These are phyloP conservation scores for Gypsophila paniculata DNA, from an alignment of 179 eudicot genomes.

Conservation along the genomic window DNA sequence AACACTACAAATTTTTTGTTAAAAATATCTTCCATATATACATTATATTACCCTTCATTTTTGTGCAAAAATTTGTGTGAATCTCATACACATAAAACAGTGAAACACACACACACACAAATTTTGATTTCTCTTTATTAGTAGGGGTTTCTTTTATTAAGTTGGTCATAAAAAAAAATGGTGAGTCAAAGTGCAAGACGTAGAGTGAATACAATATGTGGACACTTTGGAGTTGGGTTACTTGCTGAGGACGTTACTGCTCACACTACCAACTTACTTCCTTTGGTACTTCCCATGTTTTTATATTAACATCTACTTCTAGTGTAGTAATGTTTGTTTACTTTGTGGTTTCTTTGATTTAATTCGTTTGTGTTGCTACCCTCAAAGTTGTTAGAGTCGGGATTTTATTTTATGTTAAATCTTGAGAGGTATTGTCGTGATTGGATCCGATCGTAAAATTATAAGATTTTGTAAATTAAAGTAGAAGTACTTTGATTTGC, in stretches of 20 bases:
- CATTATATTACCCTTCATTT: background rate
- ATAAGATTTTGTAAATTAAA: too few relatives aligned
- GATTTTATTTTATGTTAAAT: too few relatives aligned
- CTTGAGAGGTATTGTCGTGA: too few relatives aligned
- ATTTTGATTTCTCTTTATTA: too few relatives aligned
- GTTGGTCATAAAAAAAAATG: slow-evolving; percentile 28
- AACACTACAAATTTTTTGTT: background rate
- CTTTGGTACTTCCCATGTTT: slow-evolving; percentile 39
- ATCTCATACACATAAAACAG: too few relatives aligned
- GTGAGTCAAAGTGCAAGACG: slow-evolving; percentile 47
- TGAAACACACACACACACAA: too few relatives aligned
- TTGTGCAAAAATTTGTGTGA: background rate
- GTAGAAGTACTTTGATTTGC: too few relatives aligned
- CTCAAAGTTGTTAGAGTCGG: too few relatives aligned
- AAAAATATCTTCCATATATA: background rate
- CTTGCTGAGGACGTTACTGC: slow-evolving; percentile 42
- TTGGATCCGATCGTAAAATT: too few relatives aligned
- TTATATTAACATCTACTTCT: too few relatives aligned
- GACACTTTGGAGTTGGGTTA: slow-evolving; percentile 44
- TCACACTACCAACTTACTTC: slow-evolving; percentile 43
- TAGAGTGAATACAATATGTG: slow-evolving; percentile 52
- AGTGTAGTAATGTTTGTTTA: too few relatives aligned
- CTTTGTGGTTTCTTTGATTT: background rate
- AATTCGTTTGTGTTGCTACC: background rate
- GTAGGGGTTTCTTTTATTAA: too few relatives aligned